phyloP scores from a whole-genome alignment of 306 rosid genomes.

The Dryas alaskensis region DNA sequence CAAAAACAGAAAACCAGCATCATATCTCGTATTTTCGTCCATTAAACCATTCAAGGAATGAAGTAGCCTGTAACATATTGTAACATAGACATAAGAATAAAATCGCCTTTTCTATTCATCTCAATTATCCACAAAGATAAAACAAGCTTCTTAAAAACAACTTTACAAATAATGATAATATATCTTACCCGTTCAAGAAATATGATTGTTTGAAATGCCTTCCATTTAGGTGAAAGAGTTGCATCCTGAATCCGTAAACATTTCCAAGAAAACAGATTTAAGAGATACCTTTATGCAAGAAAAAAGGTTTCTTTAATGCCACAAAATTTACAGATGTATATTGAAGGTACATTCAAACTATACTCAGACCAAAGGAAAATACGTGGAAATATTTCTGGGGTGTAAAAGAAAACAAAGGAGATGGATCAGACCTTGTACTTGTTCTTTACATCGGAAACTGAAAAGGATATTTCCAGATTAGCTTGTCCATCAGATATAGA shows the following conservation, averaged over 20 bases:
- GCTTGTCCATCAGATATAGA: slow-evolving; percentile 29
- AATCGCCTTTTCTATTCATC: neutral
- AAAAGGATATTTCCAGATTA: slow-evolving; percentile 34
- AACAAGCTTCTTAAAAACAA: slow-evolving; percentile 20
- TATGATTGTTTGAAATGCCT: slow-evolving; percentile 79
- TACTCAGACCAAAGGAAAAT: neutral
- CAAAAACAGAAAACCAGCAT: neutral
- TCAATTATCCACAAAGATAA: slow-evolving; percentile 9
- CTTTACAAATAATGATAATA: neutral
- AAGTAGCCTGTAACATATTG: neutral
- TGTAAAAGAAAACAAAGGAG: slow-evolving; percentile 4
- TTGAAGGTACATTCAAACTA: neutral
- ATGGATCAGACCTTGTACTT: slow-evolving; percentile 54
- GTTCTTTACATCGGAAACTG: slow-evolving; percentile 55
- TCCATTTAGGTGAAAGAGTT: slow-evolving; percentile 74
- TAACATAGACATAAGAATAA: neutral
- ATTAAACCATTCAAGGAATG: neutral
- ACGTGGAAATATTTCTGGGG: neutral
- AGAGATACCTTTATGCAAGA: neutral
- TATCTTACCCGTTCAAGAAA: slow-evolving; percentile 80
- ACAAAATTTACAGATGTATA: slow-evolving; percentile 5
- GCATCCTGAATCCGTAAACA: slow-evolving; percentile 66
- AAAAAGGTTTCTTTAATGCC: slow-evolving; percentile 1
- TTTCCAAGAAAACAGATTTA: slow-evolving; percentile 1
- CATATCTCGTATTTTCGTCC: neutral